Conservation (phyloP, 371 early-diverging fungal species). For the Zychaea mexicana region DNA sequence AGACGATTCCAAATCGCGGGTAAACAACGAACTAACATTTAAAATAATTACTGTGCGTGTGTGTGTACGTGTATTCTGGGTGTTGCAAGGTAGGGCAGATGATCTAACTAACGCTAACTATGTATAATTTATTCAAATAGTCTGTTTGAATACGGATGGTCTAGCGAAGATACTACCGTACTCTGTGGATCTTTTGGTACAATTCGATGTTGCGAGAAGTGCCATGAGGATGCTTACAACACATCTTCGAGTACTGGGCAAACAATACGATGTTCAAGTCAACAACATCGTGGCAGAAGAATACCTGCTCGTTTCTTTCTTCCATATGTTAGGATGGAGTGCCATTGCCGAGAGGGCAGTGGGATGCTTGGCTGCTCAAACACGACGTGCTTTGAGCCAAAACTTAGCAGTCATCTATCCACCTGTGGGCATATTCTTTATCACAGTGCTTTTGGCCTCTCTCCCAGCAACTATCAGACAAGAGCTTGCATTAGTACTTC, state of each 20-base stretch:
- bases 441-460: neutral
- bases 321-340: neutral
- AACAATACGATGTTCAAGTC: neutral
- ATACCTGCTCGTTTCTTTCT: neutral
- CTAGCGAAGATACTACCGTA: neutral
- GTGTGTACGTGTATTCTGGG: no score
- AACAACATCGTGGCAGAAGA: neutral
- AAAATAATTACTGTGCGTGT: no score
- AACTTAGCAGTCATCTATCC: neutral
- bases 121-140: neutral
- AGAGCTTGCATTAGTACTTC: neutral
- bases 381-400: neutral
- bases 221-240: neutral
- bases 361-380: neutral
- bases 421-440: neutral
- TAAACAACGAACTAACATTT: neutral
- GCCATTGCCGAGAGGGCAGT: neutral
- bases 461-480: neutral
- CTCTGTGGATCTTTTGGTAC: neutral
- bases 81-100: no score
- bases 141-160: neutral
- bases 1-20: neutral
- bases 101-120: no score
- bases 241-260: neutral
- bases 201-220: neutral